A percentile compares a stretch with the other conserved stretches of the same genome.
phyloP scores from a whole-genome alignment of 805 yeast genomes.

The Cyberlindnera japonica region DNA sequence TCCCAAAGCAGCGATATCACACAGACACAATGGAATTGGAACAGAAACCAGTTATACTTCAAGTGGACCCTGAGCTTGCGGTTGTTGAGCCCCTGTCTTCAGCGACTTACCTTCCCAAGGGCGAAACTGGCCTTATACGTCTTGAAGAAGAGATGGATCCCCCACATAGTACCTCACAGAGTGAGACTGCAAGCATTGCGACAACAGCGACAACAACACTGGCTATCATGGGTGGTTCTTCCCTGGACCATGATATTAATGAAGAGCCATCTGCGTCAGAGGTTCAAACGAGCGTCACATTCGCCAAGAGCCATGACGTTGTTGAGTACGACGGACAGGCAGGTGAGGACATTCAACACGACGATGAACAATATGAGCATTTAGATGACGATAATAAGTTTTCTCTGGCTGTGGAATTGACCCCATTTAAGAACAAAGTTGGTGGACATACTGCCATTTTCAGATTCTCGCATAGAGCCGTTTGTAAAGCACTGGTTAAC shows the following conservation, averaged over 20 bases:
- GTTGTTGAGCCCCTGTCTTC: constrained; percentile 59
- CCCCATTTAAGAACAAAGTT: constrained; percentile 89
- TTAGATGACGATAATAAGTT: constrained; percentile 36
- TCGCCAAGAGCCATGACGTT: constrained; percentile 13
- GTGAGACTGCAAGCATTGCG: constrained; percentile 5
- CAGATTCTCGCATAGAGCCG: constrained; percentile 85
- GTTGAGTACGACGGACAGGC: constrained; percentile 10
- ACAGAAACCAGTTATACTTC: constrained; percentile 4
- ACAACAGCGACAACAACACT: constrained; percentile 1
- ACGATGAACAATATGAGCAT: constrained; percentile 5
- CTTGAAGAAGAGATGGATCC: constrained; percentile 16
- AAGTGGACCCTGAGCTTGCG: constrained; percentile 7
- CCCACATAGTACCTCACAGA: constrained; percentile 1
- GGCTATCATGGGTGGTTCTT: not conserved
- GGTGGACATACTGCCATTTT: constrained; percentile 99
- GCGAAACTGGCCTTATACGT: constrained; percentile 26
- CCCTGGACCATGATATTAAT: not conserved
- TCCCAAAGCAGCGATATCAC: constrained; percentile 10
- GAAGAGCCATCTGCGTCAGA: not conserved
- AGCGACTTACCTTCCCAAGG: constrained; percentile 70
- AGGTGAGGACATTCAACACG: constrained; percentile 7
- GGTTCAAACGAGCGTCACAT: constrained; percentile 9
- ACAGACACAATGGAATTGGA: constrained; percentile 3
- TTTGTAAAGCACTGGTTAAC: constrained; percentile 88
- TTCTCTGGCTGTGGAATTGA: constrained; percentile 80